Evolutionary conservation across 1,284 basidiomycete species (phyloP), one percentile per base, ranked within the genome.

Genomic region (Fomitopsis betulina): DNA sequence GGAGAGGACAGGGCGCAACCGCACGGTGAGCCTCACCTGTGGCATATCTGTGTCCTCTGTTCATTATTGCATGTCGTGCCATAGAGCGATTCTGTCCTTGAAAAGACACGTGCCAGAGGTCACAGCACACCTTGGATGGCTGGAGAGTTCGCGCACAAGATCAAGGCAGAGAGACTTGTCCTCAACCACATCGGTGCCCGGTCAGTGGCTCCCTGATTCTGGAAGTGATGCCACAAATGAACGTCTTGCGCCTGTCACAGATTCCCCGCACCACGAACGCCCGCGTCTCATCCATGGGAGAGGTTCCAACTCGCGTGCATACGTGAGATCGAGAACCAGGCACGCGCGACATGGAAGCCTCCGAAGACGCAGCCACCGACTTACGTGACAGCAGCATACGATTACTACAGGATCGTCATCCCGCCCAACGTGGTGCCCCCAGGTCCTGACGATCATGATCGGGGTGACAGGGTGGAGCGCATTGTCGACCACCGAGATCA

Each of bases 91-190:
- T 75, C 73, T n/a, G 84, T 93, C 1, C 65, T 71, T 50, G 72
- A 75, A 61, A 88, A 86, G 65, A 83, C 85, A 4, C 69, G 82
- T 25, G 74, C 76, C 49, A 78, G 88, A 59, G 94, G 93, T 0
- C 94, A 96, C 72, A 94, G 93, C 21, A 89, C 89, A 0, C 89
- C 93, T 0, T 77, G 76, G 25, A 91, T 92, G 80, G 94, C 93
- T 1, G 94, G 93, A 10, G 76, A 72, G 35, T 95, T 95, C 70
- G 93, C 93, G 1, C 81, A 78, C 53, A 67, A 65, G 0, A 80
- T 93, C 55, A 76, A 79, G 5, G 91, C 93, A 15, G 75, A 83
- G 62, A 73, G 81, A 56, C 75, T 96, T 5, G 83, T 90, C 17
- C 70, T 96, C 59, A 96, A 96, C 71, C 94, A 96, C 70, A 89